Base-by-base conservation (phyloP, 257 asterid genomes). In the Solanum sejunctum region DNA sequence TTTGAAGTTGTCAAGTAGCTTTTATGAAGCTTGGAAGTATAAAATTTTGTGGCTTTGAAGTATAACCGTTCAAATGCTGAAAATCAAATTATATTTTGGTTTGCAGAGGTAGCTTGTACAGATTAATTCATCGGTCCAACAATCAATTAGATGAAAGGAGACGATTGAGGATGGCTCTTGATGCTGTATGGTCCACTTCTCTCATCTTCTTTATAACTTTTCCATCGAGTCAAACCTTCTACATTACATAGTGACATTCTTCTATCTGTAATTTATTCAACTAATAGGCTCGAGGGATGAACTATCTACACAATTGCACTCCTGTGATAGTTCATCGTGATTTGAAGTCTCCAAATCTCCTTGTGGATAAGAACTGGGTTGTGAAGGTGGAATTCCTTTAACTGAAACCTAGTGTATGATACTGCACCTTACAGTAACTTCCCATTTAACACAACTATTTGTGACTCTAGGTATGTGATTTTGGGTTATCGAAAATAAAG, bases 331-430 rank as follows among this genome's bases (percentile, higher is more conserved):
- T 95, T 84, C 99, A 95, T 88, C 98, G 99, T 80, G 99, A 95
- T 91, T 91, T 95, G 87, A 95, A 95, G 95, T 92, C 99, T 85
- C 98, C 99, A 56, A 95, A 95, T 91, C 98, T 95, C 92, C 98
- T 95, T 18, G 99, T 95, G 81, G 99, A 95, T 89, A 95, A 92
- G 90, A 94, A 95, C 88, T 95, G 99, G 99, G 97, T 93, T 85
- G 99, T 94, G 75, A 95, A 95, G 99, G 99, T 95, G 88, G 87
- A 80, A 39, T 87, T 85, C 86, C 84, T 66, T 26, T 55, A n/a
- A 80, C 87, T 60, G 82, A 78, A 78, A 52, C 49, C 63, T 52
- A 78, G 82, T 17, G 82, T 51, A 78, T 78, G 82, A 51, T 17
- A 41, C 52, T 41, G 54, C 64, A 78, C 52, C 26, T 20, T 78